A percentile compares a stretch with the other conserved stretches of the same genome.
phyloP scores from a whole-genome alignment of 192 early-diverging fungal species.

The Coemansia sp. region DNA sequence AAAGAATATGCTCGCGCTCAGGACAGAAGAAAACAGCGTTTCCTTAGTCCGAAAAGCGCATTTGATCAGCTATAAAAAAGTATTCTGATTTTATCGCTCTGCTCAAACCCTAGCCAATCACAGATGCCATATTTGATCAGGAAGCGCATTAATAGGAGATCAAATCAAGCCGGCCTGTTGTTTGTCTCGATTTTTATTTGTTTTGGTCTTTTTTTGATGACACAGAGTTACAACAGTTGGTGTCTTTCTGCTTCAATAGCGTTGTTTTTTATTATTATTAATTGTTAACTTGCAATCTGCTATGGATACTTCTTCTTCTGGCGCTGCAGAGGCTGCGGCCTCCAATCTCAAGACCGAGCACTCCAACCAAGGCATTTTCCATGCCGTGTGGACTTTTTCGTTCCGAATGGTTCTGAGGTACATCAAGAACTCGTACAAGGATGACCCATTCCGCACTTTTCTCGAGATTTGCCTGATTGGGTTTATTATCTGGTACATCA shows the following conservation, averaged over 20 bases:
- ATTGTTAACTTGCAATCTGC: neutral
- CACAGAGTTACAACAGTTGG: neutral
- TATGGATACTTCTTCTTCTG: constrained; percentile 3
- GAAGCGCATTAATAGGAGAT: neutral
- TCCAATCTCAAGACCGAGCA: neutral
- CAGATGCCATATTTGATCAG: too few relatives aligned
- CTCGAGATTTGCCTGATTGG: constrained; percentile 82
- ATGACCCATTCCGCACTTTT: constrained; percentile 87
- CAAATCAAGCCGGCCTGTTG: neutral
- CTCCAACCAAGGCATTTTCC: constrained; percentile 27
- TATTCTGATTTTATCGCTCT: neutral
- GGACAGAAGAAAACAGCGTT: neutral
- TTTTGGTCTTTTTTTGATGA: neutral
- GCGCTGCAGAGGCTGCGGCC: neutral
- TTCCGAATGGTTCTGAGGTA: constrained; percentile 78
- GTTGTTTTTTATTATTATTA: neutral
- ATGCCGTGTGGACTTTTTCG: constrained; percentile 45
- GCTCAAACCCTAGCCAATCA: neutral
- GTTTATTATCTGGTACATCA: constrained; percentile 89
- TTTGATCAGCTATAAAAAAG: neutral
- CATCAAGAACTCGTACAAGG: constrained; percentile 87
- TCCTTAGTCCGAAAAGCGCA: neutral
- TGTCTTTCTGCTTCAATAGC: neutral
- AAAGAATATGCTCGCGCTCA: neutral
- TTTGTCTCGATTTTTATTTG: constrained; percentile 1